Evolutionary conservation across 1,139 yeast species (phyloP), one percentile per base, ranked within the genome.

Genomic region (Geotrichum candidum): DNA sequence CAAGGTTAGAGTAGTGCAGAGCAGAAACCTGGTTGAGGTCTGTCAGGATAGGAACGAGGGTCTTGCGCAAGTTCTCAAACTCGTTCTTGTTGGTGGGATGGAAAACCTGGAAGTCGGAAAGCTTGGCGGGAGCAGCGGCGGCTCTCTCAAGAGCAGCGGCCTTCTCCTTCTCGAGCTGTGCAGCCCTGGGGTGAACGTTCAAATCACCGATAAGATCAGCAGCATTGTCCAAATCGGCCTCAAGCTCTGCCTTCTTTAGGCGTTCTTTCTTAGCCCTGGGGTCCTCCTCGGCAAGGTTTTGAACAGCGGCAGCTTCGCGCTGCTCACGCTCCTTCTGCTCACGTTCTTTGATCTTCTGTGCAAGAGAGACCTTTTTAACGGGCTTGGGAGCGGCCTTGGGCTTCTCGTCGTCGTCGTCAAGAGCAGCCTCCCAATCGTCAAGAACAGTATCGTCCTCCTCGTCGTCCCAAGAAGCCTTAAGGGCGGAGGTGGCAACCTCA

Each of bases 151-250:
- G 84, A 60, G 88, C 77, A 38, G 95, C 91, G 3, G 90, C 80
- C 62, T 87, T 76, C 50, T 94, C 94, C 2, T 91, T 81, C 23
- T 79, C 77, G 23, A 73, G 68, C 48, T 75, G 70, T 35, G 75
- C 76, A 58, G 80, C 77, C 61, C 77, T 77, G 59, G 84, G 83
- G 67, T 82, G 80, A 71, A 79, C 79, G 66, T 83, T 80, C 59
- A 70, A 87, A 41, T 91, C 92, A 46, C 94, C 96, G 72, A 94
- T 90, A 69, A 94, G 80, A 70, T 90, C 96, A 33, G 96, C 94
- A 29, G 98, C 98, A 73, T 90, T 88, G 76, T 88, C 89, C 76
- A 94, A 80, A 77, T 94, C 99, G 45, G 96, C 84, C 57, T 84
- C 86, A 63, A 90, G 72, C 76, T 94, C 96, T 22, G 94, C 96